Evolutionary conservation across 306 rosid genomes (phyloP).

Genomic region (Vachellia collinsii): DNA sequence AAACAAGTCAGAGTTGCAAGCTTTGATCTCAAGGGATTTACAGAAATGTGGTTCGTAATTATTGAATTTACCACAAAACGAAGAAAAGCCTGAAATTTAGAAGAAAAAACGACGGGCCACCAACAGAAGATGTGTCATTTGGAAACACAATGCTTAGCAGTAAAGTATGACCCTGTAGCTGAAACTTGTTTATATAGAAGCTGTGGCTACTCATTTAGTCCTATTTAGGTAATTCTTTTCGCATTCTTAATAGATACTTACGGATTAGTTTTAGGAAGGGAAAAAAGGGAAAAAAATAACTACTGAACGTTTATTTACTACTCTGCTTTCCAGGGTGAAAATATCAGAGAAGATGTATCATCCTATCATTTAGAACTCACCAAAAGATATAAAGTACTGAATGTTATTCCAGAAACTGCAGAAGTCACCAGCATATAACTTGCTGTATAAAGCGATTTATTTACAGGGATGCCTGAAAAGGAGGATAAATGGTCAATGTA

Average conservation of each 20-base stretch:
- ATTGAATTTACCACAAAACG: background rate
- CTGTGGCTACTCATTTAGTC: background rate
- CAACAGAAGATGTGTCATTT: background rate
- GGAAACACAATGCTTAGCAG: background rate
- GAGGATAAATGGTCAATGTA: background rate
- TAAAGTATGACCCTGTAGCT: background rate
- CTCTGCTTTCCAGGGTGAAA: background rate
- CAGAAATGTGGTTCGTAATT: background rate
- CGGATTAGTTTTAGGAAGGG: background rate
- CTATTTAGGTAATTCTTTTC: background rate
- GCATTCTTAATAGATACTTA: background rate
- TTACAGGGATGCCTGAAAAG: slow-evolving; percentile 75
- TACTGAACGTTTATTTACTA: background rate
- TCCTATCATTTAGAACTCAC: slow-evolving; percentile 55
- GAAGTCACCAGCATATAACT: slow-evolving; percentile 84
- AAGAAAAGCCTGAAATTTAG: background rate
- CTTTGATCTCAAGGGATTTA: background rate
- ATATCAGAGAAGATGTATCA: background rate
- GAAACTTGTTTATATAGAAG: background rate
- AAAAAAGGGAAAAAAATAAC: background rate
- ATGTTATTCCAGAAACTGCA: slow-evolving; percentile 75
- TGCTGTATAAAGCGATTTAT: slow-evolving; percentile 79
- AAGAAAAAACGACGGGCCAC: slow-evolving; percentile 1
- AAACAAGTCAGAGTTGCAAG: background rate
- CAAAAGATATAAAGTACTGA: slow-evolving; percentile 69